Percentiles rank a stretch among this genome's conserved stretches.
phyloP scores from a whole-genome alignment of 2,329 filamentous ascomycete genomes.

The Penicillium capsulatum region DNA sequence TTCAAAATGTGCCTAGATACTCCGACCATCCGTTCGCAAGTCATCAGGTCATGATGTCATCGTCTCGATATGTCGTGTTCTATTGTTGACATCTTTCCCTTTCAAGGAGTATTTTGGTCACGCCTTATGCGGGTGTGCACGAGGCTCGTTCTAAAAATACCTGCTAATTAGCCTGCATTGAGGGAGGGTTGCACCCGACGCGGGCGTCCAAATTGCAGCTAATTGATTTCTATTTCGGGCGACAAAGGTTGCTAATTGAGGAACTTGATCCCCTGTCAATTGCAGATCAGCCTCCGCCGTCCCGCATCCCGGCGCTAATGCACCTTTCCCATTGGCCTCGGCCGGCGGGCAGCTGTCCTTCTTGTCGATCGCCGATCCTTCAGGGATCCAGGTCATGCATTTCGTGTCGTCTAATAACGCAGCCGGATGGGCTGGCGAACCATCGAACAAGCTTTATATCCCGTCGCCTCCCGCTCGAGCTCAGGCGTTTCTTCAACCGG shows the following conservation, averaged over 20 bases:
- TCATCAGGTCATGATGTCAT: too few species aligned
- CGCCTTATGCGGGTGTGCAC: too few species aligned
- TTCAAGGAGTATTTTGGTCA: too few species aligned
- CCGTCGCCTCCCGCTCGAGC: conserved; percentile 14
- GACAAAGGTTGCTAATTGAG: conserved; percentile 17
- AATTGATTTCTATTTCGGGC: conserved; percentile 22
- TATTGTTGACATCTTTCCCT: too few species aligned
- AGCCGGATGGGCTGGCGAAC: conserved; percentile 4
- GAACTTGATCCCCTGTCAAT: conserved; percentile 9
- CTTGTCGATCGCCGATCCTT: conserved; percentile 4
- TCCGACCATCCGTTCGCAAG: too few species aligned
- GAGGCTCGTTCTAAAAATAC: conserved; percentile 4
- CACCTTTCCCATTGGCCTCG: conserved; percentile 10
- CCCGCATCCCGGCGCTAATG: conserved; percentile 16
- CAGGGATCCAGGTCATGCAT: conserved; percentile 11
- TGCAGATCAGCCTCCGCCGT: conserved; percentile 3
- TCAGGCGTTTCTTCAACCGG: conserved; percentile 1
- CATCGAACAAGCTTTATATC: conserved; percentile 26
- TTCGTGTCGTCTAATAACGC: conserved; percentile 2
- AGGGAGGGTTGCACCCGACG: conserved; percentile 5
- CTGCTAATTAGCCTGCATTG: not conserved
- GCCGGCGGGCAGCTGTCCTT: conserved; percentile 3
- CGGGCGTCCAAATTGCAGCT: conserved; percentile 6
- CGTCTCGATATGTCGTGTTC: too few species aligned
- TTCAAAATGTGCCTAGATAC: too few species aligned